These are phyloP conservation scores for Xenoacremonium recifei DNA, from an alignment of 2,329 filamentous ascomycete genomes.

Conservation along the genomic window DNA sequence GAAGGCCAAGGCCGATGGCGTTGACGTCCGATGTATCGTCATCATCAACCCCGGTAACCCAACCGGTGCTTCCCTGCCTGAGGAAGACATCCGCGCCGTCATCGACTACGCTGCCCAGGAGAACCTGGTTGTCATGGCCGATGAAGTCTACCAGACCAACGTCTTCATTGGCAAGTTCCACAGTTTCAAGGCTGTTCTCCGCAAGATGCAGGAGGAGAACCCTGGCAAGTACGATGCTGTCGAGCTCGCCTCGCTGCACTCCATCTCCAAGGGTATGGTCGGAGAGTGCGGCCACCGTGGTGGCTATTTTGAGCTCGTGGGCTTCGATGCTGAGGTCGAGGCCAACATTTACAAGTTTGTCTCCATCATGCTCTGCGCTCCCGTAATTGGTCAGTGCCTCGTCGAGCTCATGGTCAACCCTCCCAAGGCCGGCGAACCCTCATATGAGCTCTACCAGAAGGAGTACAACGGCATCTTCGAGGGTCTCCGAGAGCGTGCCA, in stretches of 20 bases:
- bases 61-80: conserved; percentile 81
- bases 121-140: conserved; percentile 85
- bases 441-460: conserved; percentile 76
- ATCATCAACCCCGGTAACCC: conserved; percentile 99
- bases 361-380: conserved; percentile 93
- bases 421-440: conserved; percentile 77
- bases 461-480: conserved; percentile 84
- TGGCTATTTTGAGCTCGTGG: conserved; percentile 94
- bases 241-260: conserved; percentile 90
- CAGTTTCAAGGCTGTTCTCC: conserved; percentile 89
- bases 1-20: conserved; percentile 72
- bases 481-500: conserved; percentile 75
- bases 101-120: conserved; percentile 83
- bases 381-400: conserved; percentile 92
- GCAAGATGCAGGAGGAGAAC: conserved; percentile 72
- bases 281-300: conserved; percentile 97
- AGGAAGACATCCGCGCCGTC: conserved; percentile 78
- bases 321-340: conserved; percentile 81
- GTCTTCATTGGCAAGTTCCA: conserved; percentile 93
- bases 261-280: conserved; percentile 96
- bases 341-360: conserved; percentile 98
- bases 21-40: conserved; percentile 87
- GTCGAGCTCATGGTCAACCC: conserved; percentile 99
- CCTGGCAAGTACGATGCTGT: conserved; percentile 78
- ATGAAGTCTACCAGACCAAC: conserved; percentile 99